Conservation (phyloP, 768 basidiomycete species). For the Boletus sensibilis region DNA sequence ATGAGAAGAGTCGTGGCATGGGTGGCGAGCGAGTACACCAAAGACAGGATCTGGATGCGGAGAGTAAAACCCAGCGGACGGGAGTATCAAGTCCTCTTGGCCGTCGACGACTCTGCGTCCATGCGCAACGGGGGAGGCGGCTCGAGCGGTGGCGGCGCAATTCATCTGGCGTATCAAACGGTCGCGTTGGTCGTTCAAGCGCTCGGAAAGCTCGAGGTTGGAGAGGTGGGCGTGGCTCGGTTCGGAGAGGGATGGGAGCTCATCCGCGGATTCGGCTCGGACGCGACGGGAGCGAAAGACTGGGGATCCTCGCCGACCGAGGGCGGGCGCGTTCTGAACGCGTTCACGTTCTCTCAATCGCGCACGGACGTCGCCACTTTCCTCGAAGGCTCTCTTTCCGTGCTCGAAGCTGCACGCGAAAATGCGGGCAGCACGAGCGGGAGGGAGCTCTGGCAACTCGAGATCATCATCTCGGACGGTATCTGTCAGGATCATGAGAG, state of each 20-base stretch:
- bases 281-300: conserved; percentile 69
- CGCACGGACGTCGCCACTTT: conserved; percentile 85
- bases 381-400: conserved; percentile 71
- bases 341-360: conserved; percentile 88
- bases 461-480: conserved; percentile 99
- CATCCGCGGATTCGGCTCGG: conserved; percentile 84
- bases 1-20: conserved; percentile 99
- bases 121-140: conserved; percentile 50
- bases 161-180: conserved; percentile 93
- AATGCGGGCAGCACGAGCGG: conserved; percentile 55
- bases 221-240: conserved; percentile 88
- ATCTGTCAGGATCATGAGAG: conserved; percentile 94
- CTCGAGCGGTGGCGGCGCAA: conserved; percentile 26
- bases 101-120: conserved; percentile 93
- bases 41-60: conserved; percentile 98
- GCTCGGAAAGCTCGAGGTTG: conserved; percentile 87
- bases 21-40: conserved; percentile 98
- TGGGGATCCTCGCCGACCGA: conserved; percentile 29
- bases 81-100: conserved; percentile 93
- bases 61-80: conserved; percentile 90
- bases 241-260: conserved; percentile 90
- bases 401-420: conserved; percentile 77
- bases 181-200: conserved; percentile 90
- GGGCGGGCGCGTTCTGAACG: conserved; percentile 56
- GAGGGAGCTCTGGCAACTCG: conserved; percentile 92